Conservation (phyloP, 1,139 yeast genomes). For the Debaryomyces subglobosus region DNA sequence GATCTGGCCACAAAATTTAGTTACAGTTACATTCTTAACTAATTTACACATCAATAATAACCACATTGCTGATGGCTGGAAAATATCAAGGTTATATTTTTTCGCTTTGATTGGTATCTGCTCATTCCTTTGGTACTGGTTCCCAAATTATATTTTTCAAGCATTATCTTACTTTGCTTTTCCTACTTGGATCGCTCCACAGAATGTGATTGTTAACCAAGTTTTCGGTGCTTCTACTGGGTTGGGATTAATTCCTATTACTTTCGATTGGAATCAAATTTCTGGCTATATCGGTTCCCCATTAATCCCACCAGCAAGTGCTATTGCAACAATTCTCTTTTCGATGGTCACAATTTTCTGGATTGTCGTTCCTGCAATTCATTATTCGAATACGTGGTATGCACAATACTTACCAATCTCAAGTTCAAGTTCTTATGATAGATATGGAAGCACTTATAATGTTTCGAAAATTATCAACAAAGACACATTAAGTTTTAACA, state of each 20-base stretch:
- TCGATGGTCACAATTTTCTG: slow-evolving; percentile 49
- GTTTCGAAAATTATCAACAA: slow-evolving; percentile 45
- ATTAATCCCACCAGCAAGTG: slow-evolving; percentile 65
- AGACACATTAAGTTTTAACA: slow-evolving; percentile 40
- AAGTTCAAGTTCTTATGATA: slow-evolving; percentile 42
- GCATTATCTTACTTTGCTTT: slow-evolving; percentile 40
- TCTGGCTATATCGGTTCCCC: slow-evolving; percentile 60
- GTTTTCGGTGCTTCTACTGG: slow-evolving; percentile 55
- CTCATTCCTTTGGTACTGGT: slow-evolving; percentile 38
- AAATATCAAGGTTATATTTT: slow-evolving; percentile 33
- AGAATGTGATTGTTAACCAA: slow-evolving; percentile 42
- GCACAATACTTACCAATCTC: slow-evolving; percentile 49
- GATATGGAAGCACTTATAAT: slow-evolving; percentile 38
- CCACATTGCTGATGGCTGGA: slow-evolving; percentile 44
- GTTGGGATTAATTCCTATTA: slow-evolving; percentile 55
- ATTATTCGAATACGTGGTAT: slow-evolving; percentile 47
- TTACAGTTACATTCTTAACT: slow-evolving; percentile 55
- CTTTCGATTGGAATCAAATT: slow-evolving; percentile 51
- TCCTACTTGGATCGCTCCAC: slow-evolving; percentile 42
- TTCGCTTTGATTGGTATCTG: slow-evolving; percentile 26
- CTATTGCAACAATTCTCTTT: slow-evolving; percentile 53
- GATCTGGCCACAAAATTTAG: slow-evolving; percentile 60
- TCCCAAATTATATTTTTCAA: slow-evolving; percentile 36
- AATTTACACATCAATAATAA: slow-evolving; percentile 47
- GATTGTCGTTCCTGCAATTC: slow-evolving; percentile 45